Percentiles rank a stretch among this genome's conserved stretches.
Evolutionary conservation across 2,329 filamentous ascomycete genomes (phyloP).

Genomic region (Calonectria hawksworthii): DNA sequence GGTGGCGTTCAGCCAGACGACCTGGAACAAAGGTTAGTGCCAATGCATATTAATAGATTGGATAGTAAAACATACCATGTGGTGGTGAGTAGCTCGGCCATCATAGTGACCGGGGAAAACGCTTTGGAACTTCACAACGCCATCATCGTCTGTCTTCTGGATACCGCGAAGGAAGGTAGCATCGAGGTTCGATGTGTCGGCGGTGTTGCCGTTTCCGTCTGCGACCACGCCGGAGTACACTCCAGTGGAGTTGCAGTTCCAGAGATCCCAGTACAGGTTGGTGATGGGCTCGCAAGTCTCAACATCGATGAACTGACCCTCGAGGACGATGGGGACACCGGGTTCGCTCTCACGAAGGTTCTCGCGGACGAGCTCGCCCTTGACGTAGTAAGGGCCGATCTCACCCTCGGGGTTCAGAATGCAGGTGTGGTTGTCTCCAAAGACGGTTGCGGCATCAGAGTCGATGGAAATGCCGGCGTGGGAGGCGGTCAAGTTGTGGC

Average conservation of each 20-base stretch:
- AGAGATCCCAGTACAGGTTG: constrained; percentile 57
- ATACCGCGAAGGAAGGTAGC: constrained; percentile 50
- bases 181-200: constrained; percentile 34
- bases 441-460: neutral
- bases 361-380: neutral
- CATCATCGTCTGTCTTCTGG: constrained; percentile 49
- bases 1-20: constrained; percentile 37
- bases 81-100: constrained; percentile 53
- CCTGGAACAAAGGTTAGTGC: neutral
- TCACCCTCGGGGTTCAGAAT: constrained; percentile 5
- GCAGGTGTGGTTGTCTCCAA: constrained; percentile 1
- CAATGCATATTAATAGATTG: neutral
- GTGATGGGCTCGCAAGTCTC: constrained; percentile 57
- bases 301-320: constrained; percentile 59
- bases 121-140: constrained; percentile 50
- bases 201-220: constrained; percentile 52
- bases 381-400: constrained; percentile 3
- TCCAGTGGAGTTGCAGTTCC: constrained; percentile 61
- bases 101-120: constrained; percentile 54
- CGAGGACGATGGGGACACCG: constrained; percentile 45
- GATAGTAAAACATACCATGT: constrained; percentile 41
- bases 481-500: neutral
- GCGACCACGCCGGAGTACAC: constrained; percentile 59
- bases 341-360: neutral
- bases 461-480: neutral